These are phyloP conservation scores for Gastrolobium villosum DNA, from an alignment of 306 rosid genomes.

Conservation along the genomic window DNA sequence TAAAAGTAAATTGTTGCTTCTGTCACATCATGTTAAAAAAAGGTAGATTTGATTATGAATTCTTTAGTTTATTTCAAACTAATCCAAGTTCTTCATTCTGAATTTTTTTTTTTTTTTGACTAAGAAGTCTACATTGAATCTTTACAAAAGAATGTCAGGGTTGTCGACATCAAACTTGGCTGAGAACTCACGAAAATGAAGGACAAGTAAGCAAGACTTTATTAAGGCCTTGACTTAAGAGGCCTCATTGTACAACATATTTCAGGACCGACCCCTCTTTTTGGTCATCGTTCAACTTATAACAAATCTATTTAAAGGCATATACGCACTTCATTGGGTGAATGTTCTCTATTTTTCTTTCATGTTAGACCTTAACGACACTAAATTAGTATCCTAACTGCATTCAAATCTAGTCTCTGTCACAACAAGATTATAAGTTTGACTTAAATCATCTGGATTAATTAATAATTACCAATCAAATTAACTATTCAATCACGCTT, in stretches of 20 bases:
- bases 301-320: slow-evolving; percentile 1
- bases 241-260: not conserved
- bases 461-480: too few species aligned
- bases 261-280: slow-evolving; percentile 1
- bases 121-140: slow-evolving; percentile 11
- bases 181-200: not conserved
- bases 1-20: too few species aligned
- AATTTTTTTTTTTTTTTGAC: not conserved
- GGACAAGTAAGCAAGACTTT: slow-evolving; percentile 15
- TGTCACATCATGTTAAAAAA: not conserved
- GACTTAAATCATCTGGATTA: slow-evolving; percentile 36
- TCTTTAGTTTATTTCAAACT: not conserved
- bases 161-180: slow-evolving; percentile 1
- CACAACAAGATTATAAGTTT: slow-evolving; percentile 21
- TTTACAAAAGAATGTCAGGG: slow-evolving; percentile 9
- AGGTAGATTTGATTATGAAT: not conserved
- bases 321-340: slow-evolving; percentile 12
- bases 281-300: not conserved
- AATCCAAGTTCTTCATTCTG: not conserved
- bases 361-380: not conserved
- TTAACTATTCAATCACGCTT: not conserved
- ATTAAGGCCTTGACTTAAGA: slow-evolving; percentile 21
- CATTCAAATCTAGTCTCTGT: slow-evolving; percentile 5
- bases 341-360: not conserved
- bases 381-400: not conserved